A percentile compares a stretch with the other conserved stretches of the same genome.
Evolutionary conservation across 2,329 filamentous ascomycete genomes (phyloP).

Genomic region (Truncatella angustata): DNA sequence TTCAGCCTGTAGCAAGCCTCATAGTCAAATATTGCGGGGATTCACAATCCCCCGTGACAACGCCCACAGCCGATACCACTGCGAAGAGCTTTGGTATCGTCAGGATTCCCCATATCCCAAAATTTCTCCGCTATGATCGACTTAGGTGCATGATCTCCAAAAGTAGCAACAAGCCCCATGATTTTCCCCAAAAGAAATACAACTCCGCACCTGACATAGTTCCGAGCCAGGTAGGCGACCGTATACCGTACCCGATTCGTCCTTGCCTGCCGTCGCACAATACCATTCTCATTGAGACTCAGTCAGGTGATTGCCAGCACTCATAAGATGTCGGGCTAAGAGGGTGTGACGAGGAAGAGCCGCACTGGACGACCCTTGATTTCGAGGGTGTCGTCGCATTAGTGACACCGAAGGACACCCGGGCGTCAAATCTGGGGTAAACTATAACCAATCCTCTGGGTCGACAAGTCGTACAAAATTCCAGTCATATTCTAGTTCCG

Average conservation of each 20-base stretch:
- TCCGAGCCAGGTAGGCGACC: neutral
- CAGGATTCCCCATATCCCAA: neutral
- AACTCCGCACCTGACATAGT: neutral
- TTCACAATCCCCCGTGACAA: no score
- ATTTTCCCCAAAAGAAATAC: neutral
- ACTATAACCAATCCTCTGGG: no score
- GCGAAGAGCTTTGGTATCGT: no score
- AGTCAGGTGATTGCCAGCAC: neutral
- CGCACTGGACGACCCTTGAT: neutral
- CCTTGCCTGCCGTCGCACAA: neutral
- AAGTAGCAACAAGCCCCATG: neutral
- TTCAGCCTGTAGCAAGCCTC: no score
- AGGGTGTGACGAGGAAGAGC: conserved; percentile 2
- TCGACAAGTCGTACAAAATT: no score
- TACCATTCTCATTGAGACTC: neutral
- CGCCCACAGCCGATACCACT: no score
- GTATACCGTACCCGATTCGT: neutral
- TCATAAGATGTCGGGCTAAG: neutral
- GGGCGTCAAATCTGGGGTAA: neutral
- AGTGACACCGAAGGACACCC: neutral
- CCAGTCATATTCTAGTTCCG: no score
- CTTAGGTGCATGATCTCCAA: neutral
- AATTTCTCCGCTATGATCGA: neutral
- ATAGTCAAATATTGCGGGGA: no score
- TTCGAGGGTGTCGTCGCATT: neutral